Evolutionary conservation across 1,139 yeast species (phyloP).

Genomic region (Candida dubliniensis): DNA sequence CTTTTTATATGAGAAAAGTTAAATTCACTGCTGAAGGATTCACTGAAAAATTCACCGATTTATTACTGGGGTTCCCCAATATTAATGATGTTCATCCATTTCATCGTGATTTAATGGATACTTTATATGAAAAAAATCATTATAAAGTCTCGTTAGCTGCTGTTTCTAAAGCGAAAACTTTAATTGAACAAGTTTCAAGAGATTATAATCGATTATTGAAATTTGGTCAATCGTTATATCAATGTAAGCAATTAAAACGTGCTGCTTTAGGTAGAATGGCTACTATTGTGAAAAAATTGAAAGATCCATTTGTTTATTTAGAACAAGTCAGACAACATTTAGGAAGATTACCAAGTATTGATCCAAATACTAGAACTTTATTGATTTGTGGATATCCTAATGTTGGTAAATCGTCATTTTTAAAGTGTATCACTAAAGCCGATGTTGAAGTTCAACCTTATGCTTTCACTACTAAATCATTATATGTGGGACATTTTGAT

Average conservation of each 20-base stretch:
- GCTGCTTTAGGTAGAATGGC: slow-evolving; percentile 99
- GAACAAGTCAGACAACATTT: slow-evolving; percentile 99
- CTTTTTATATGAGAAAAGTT: slow-evolving; percentile 98
- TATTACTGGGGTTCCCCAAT: slow-evolving; percentile 88
- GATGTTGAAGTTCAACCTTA: slow-evolving; percentile 99
- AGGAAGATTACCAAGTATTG: slow-evolving; percentile 97
- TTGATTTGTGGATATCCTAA: slow-evolving; percentile 98
- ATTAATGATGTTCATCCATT: slow-evolving; percentile 97
- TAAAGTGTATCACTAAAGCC: slow-evolving; percentile 91
- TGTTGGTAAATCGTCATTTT: slow-evolving; percentile 96
- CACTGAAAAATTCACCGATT: slow-evolving; percentile 82
- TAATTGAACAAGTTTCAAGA: slow-evolving; percentile 93
- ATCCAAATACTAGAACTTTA: slow-evolving; percentile 96
- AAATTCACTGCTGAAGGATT: slow-evolving; percentile 96
- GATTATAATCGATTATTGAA: slow-evolving; percentile 91
- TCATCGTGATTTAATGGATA: slow-evolving; percentile 96
- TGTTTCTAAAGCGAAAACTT: slow-evolving; percentile 86
- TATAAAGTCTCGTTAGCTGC: slow-evolving; percentile 97
- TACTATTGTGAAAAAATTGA: slow-evolving; percentile 88
- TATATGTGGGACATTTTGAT: slow-evolving; percentile 96
- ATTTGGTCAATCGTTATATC: slow-evolving; percentile 96
- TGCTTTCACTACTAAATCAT: slow-evolving; percentile 95
- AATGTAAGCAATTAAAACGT: slow-evolving; percentile 96
- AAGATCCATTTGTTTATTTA: slow-evolving; percentile 87
- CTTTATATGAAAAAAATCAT: slow-evolving; percentile 95